Evolutionary conservation across 192 early-diverging fungal genomes (phyloP).

Genomic region (Kappamyces sp.): DNA sequence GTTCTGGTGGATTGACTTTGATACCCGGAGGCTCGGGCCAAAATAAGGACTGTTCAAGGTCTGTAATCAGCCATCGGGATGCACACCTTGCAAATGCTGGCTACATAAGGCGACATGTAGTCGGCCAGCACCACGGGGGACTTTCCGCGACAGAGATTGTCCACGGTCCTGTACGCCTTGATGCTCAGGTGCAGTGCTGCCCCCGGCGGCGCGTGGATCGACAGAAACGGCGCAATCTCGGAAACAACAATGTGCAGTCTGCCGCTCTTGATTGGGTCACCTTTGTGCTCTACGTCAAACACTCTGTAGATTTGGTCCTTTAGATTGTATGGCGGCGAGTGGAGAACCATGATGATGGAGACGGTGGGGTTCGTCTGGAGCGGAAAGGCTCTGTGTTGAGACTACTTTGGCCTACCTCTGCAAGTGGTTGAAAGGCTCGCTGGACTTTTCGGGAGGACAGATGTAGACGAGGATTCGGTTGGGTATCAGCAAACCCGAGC

Average conservation of each 20-base stretch:
- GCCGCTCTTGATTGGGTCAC: background rate
- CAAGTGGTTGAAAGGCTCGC: background rate
- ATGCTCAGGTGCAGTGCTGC: constrained; percentile 2
- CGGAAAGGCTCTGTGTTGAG: background rate
- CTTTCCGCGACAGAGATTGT: constrained; percentile 3
- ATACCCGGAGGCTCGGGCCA: background rate
- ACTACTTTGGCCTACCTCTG: background rate
- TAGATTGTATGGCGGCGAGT: background rate
- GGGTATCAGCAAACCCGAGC: background rate
- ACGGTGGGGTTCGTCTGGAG: background rate
- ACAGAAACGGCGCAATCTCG: constrained; percentile 2
- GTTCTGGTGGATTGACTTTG: background rate
- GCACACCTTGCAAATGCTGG: constrained; percentile 1
- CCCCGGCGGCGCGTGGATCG: background rate
- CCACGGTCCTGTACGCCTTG: background rate
- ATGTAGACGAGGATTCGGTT: background rate
- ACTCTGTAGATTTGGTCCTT: background rate
- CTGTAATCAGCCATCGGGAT: background rate
- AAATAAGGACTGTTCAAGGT: constrained; percentile 11
- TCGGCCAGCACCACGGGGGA: constrained; percentile 6
- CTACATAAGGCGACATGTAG: background rate
- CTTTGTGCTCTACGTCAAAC: constrained; percentile 4
- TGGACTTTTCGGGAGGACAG: background rate
- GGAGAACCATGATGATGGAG: background rate
- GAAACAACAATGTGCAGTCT: constrained; percentile 5